Conservation (phyloP, 2,329 filamentous ascomycete genomes). For the Diaporthe humulicola region DNA sequence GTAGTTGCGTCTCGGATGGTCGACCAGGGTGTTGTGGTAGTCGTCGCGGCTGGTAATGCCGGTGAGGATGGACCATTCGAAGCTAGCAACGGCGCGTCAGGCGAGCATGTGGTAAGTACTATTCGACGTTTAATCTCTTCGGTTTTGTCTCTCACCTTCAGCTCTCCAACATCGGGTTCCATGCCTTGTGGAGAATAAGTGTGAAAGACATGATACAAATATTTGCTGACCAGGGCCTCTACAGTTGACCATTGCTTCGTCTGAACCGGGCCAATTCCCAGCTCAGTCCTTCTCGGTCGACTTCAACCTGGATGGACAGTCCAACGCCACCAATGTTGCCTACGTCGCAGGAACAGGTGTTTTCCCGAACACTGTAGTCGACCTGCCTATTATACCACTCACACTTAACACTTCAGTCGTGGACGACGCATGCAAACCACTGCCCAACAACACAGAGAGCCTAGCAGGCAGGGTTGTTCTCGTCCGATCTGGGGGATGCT, state of each 20-base stretch:
- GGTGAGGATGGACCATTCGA: conserved; percentile 32
- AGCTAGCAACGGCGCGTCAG: conserved; percentile 33
- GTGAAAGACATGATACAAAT: not conserved
- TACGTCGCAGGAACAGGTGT: conserved; percentile 9
- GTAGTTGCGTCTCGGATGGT: conserved; percentile 39
- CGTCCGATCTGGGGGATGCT: conserved; percentile 50
- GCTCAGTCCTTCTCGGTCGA: not conserved
- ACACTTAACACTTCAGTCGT: conserved; percentile 38
- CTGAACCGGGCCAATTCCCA: conserved; percentile 8
- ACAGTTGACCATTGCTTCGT: conserved; percentile 11
- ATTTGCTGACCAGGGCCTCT: not conserved
- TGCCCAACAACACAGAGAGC: conserved; percentile 38
- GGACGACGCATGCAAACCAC: conserved; percentile 52
- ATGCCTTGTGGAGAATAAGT: not conserved
- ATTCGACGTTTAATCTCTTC: not conserved
- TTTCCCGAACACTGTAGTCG: conserved; percentile 5
- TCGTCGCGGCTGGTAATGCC: conserved; percentile 34
- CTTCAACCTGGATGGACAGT: conserved; percentile 3
- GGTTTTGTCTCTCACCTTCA: conserved; percentile 13
- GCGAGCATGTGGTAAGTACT: conserved; percentile 22
- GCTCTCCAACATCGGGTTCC: not conserved
- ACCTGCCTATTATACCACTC: conserved; percentile 39
- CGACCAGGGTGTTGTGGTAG: conserved; percentile 34
- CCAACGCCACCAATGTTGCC: conserved; percentile 7
- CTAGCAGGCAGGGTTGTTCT: conserved; percentile 56